These are phyloP conservation scores for Cutaneotrichosporon spelunceum DNA, from an alignment of 1,284 basidiomycete genomes.

Conservation along the genomic window DNA sequence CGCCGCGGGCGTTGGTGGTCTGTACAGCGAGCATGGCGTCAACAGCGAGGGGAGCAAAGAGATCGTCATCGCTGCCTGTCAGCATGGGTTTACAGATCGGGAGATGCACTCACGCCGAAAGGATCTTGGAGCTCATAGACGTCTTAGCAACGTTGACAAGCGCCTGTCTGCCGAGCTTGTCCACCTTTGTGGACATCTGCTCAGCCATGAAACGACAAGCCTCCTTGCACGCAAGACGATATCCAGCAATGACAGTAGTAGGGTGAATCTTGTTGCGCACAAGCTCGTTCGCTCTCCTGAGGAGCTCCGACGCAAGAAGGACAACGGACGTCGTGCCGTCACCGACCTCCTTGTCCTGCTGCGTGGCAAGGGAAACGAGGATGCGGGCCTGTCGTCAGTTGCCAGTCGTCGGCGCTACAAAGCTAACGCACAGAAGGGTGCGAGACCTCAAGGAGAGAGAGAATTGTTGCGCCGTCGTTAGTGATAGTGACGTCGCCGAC, in stretches of 20 bases:
- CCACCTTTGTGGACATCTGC: constrained; percentile 93
- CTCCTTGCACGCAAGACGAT: constrained; percentile 90
- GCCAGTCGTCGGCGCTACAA: background rate
- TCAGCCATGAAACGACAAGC: constrained; percentile 99
- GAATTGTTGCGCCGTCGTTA: constrained; percentile 98
- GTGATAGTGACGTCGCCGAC: constrained; percentile 99
- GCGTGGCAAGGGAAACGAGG: constrained; percentile 96
- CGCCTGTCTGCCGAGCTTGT: constrained; percentile 83
- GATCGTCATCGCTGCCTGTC: constrained; percentile 78
- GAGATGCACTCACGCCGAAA: constrained; percentile 71
- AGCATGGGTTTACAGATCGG: background rate
- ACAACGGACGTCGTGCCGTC: constrained; percentile 99
- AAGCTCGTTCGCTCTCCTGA: constrained; percentile 93
- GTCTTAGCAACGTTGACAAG: constrained; percentile 97
- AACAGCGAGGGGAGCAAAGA: constrained; percentile 97
- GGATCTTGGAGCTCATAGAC: constrained; percentile 98
- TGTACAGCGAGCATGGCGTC: constrained; percentile 98
- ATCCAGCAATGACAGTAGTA: constrained; percentile 98
- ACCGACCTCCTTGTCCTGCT: constrained; percentile 99
- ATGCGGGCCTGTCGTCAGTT: constrained; percentile 61
- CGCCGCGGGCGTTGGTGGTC: constrained; percentile 89
- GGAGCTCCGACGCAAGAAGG: constrained; percentile 91
- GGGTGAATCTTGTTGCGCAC: constrained; percentile 99
- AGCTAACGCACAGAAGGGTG: constrained; percentile 70
- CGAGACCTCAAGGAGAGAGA: constrained; percentile 84